Evolutionary conservation across 192 early-diverging fungal species (phyloP).

Genomic region (Rhizophagus clarus): DNA sequence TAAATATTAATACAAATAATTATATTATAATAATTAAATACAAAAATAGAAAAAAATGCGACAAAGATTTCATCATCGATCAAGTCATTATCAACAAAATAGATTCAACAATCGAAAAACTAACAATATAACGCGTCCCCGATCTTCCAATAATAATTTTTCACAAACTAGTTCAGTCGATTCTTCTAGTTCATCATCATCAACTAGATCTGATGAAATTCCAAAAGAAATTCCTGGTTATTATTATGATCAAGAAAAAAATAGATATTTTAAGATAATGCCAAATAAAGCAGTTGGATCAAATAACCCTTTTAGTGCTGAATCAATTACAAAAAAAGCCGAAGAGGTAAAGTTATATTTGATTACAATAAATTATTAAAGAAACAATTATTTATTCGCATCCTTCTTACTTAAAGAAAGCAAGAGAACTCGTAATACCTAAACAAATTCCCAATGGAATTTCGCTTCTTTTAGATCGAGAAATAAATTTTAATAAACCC

Average conservation of each 20-base stretch:
- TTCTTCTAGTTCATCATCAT: not conserved
- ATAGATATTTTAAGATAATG: constrained; percentile 8
- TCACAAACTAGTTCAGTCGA: not conserved
- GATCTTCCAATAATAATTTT: no score
- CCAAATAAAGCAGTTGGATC: not conserved
- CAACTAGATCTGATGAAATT: not conserved
- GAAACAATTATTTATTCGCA: not conserved
- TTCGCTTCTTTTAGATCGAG: not conserved
- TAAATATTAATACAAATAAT: no score
- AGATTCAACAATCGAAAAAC: not conserved
- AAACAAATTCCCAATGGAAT: not conserved
- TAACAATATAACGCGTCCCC: not conserved
- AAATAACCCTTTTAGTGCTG: not conserved
- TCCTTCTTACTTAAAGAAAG: not conserved
- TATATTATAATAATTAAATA: no score
- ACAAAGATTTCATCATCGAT: not conserved
- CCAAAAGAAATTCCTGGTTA: constrained; percentile 1
- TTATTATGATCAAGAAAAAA: constrained; percentile 5
- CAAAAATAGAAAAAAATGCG: not conserved
- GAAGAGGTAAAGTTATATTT: not conserved
- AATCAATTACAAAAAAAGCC: not conserved
- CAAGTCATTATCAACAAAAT: not conserved
- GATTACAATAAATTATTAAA: not conserved
- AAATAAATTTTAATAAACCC: not conserved
- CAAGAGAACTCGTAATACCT: not conserved